Evolutionary conservation across 192 early-diverging fungal genomes (phyloP), one percentile per base, ranked within the genome.

Genomic region (Coemansia guatemalensis): DNA sequence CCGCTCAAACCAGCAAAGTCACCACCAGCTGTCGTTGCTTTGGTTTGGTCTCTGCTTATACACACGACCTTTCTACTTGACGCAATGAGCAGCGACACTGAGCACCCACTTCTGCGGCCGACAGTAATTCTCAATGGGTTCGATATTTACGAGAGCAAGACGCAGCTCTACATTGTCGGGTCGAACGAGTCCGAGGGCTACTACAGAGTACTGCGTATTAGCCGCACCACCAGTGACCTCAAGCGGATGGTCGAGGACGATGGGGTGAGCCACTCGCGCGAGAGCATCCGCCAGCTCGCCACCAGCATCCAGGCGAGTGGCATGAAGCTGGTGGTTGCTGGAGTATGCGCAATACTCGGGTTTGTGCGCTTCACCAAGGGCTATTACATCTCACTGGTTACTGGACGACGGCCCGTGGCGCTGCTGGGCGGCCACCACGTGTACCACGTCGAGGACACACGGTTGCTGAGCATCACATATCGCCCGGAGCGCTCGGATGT

Each of bases 401-500:
- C 90, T 0, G 88, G 88, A 21, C 71, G 90, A 26, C 88, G 84
- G 51, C 88, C 92, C 8, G 97, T 97, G 4, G 95, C 95, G 0
- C 66, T 97, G 27, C 83, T 99, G 20, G 97, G 97, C 18, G 95
- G 95, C 0, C 94, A 99, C 70, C 92, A 94, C 67, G 83, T 99
- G 2, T 97, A 95, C 75, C 95, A 97, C 56, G 93, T 99, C 33
- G 95, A 97, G 55, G 94, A 94, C 27, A 95, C 93, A 0, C 65
- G 85, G 49, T 75, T 95, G 20, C 67, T 96, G 5, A 86, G 86
- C 53, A 87, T 97, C 27, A 86, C 89, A 0, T 75, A 73, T 25
- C 89, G 88, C 21, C 71, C 86, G 2, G 90, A 90, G 62, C 87
- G 89, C 62, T 88, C 89, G 48, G 87, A 89, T 4, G 85, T 88